Evolutionary conservation across 2,329 filamentous ascomycete genomes (phyloP), one percentile per base, ranked within the genome.

Genomic region (Colletotrichum aenigma): DNA sequence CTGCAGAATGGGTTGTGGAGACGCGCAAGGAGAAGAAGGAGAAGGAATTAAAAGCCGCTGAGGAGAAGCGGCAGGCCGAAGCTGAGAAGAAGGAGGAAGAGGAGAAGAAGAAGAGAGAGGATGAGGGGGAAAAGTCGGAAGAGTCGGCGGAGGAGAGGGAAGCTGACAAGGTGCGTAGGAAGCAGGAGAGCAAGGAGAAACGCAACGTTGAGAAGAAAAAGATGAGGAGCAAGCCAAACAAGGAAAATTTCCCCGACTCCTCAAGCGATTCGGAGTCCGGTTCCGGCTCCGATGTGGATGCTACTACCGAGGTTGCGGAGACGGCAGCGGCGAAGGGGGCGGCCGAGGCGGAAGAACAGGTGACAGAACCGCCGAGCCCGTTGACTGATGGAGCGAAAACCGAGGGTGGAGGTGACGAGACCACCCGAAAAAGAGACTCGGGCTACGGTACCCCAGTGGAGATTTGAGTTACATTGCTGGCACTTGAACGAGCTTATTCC

Each of bases 21-120:
- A 88, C 87, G 38, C 83, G 89, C 48, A 87, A 86, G 79, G 88
- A 88, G 78, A 89, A 87, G 82, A 86, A 86, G 78, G 84, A 87
- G 66, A 86, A 87, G 79, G 85, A 86, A 78, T 79, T 86, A 21
- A 83, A 85, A 74, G 85, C 86, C 43, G 83, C 83, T 3, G 85
- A 88, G 80, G 85, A 87, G 77, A 81, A 82, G 76, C 81, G 84
- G 70, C 83, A 85, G 77, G 79, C 81, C 48, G 83, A 85, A 77
- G 82, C 85, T 68, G 83, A 84, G 76, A 81, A 82, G 77, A 83
- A 79, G 77, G 81, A 84, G 77, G 78, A 81, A 71, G 80, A 81
- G 58, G 79, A 83, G 75, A 77, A 83, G 73, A 77, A 83, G 78
- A 80, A 84, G 70, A 75, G 82, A 74, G 70, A 81, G 66, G 78